Conservation (phyloP, 352 stramenopile genomes). For the Phytophthora hibernalis region DNA sequence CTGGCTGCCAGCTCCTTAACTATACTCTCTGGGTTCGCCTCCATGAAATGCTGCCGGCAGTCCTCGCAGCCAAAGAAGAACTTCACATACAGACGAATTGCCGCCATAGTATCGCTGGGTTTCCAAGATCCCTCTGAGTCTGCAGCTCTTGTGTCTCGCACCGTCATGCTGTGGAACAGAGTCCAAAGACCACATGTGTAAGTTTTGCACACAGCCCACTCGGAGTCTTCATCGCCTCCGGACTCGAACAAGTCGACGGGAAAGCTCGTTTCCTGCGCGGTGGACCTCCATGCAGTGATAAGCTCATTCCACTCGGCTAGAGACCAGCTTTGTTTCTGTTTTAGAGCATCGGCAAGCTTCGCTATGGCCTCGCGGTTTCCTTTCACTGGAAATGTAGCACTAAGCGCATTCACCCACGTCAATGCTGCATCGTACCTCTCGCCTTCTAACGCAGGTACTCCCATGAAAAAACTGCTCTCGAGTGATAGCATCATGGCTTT, state of each 20-base stretch:
- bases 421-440: conserved; percentile 63
- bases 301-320: conserved; percentile 52
- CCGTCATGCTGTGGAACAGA: conserved; percentile 74
- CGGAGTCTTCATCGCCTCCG: conserved; percentile 39
- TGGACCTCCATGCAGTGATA: conserved; percentile 56
- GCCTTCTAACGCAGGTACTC: conserved; percentile 51
- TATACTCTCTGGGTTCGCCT: conserved; percentile 58
- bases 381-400: conserved; percentile 62
- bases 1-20: conserved; percentile 45
- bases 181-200: conserved; percentile 81
- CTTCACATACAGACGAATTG: conserved; percentile 71
- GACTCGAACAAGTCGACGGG: conserved; percentile 56
- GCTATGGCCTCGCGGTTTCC: conserved; percentile 58
- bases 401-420: conserved; percentile 57
- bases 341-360: conserved; percentile 40
- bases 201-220: conserved; percentile 61
- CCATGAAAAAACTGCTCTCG: conserved; percentile 74
- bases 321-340: conserved; percentile 49
- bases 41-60: conserved; percentile 72
- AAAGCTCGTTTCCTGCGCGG: conserved; percentile 51
- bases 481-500: conserved; percentile 62
- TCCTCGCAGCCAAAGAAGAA: conserved; percentile 78
- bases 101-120: conserved; percentile 50
- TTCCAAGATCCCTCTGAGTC: conserved; percentile 36
- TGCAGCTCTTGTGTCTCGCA: conserved; percentile 13